A percentile compares a stretch with the other conserved stretches of the same genome.
Conservation (phyloP, 768 basidiomycete genomes). For the Suillus brevipes region DNA sequence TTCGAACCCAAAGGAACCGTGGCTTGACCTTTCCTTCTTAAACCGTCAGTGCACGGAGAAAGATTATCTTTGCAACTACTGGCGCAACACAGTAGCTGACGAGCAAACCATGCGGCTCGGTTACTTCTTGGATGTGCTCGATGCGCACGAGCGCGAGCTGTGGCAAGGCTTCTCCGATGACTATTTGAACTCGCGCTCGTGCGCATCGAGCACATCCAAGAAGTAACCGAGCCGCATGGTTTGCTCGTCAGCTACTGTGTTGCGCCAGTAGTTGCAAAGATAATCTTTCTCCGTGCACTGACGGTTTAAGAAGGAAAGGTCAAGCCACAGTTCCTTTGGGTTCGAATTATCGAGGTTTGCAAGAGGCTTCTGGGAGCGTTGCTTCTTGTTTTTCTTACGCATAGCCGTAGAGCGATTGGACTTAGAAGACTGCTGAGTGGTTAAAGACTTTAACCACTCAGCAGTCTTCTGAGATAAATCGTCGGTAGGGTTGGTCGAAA, state of each 20-base stretch:
- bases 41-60: not conserved
- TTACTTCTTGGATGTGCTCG: not conserved
- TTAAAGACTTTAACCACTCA: too few species aligned
- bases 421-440: not conserved
- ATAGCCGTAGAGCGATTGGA: not conserved
- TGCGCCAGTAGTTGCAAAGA: constrained; percentile 1
- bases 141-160: not conserved
- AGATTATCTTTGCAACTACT: constrained; percentile 2
- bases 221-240: not conserved
- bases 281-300: not conserved
- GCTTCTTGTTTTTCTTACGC: not conserved
- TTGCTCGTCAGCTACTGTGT: not conserved
- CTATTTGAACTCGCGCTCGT: not conserved
- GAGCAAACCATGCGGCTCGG: not conserved
- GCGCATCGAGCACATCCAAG: not conserved
- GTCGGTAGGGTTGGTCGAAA: too few species aligned
- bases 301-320: not conserved
- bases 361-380: not conserved
- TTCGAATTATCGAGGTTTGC: not conserved
- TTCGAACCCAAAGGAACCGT: not conserved
- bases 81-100: not conserved
- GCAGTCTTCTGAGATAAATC: too few species aligned
- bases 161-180: not conserved
- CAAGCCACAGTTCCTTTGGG: not conserved
- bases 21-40: constrained; percentile 4